These are phyloP conservation scores for Coemansia sp. DNA, from an alignment of 192 early-diverging fungal species.

Conservation along the genomic window DNA sequence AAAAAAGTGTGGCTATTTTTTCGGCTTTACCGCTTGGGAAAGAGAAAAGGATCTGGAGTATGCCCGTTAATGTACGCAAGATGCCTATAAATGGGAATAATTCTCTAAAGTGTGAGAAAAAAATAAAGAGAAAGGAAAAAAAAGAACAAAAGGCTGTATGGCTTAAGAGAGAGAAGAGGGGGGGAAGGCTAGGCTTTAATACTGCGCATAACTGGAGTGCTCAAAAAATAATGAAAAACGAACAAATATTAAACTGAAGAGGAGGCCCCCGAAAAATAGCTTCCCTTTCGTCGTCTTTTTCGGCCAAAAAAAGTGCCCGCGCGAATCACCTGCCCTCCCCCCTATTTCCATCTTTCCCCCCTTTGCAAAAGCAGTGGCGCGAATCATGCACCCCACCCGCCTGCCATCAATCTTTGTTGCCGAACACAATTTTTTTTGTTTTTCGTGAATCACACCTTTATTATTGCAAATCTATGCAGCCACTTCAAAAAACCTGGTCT, in stretches of 20 bases:
- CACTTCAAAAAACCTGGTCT: too few species aligned
- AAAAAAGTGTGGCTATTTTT: conserved; percentile 1
- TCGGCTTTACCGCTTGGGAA: not conserved
- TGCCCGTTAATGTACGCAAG: not conserved
- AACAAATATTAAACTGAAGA: not conserved
- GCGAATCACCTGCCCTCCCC: not conserved
- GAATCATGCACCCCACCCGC: not conserved
- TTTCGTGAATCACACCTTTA: too few species aligned
- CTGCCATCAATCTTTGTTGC: not conserved
- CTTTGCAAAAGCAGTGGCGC: conserved; percentile 1
- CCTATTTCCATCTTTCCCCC: not conserved
- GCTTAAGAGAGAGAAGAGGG: conserved; percentile 9
- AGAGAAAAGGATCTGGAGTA: not conserved
- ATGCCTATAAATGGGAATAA: conserved; percentile 1
- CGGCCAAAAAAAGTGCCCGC: too few species aligned
- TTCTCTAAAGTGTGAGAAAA: conserved; percentile 9
- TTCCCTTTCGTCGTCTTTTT: not conserved
- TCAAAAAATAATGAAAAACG: not conserved
- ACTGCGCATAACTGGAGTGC: not conserved
- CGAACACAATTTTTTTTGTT: not conserved
- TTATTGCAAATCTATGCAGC: too few species aligned
- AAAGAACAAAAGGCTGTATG: not conserved
- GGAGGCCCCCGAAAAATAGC: not conserved
- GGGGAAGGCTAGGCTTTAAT: not conserved
- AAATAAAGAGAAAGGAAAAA: not conserved